These are phyloP conservation scores for Cochlearia excelsa DNA, from an alignment of 345 rosid genomes.

Conservation along the genomic window DNA sequence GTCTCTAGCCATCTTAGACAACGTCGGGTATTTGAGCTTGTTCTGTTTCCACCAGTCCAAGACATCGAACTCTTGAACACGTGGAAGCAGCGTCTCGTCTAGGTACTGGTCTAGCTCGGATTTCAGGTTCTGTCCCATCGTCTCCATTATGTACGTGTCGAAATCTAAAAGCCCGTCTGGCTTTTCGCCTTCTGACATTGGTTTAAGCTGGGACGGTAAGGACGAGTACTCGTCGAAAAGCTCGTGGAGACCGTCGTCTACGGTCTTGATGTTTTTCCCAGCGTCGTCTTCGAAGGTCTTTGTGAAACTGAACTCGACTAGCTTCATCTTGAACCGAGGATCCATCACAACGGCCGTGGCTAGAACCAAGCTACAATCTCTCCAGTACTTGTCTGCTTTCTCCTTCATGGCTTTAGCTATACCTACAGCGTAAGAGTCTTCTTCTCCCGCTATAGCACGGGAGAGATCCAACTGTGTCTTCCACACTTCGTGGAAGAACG, in stretches of 20 bases:
- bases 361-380: constrained; percentile 77
- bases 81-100: constrained; percentile 76
- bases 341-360: constrained; percentile 90
- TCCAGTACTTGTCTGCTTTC: constrained; percentile 66
- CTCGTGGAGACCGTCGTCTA: constrained; percentile 80
- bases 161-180: constrained; percentile 76
- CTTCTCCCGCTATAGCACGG: constrained; percentile 46
- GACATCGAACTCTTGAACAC: constrained; percentile 72
- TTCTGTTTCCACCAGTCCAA: constrained; percentile 92
- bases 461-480: constrained; percentile 72
- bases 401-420: constrained; percentile 61
- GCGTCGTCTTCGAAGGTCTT: constrained; percentile 82
- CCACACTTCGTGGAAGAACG: constrained; percentile 83
- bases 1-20: constrained; percentile 88
- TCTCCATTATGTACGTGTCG: constrained; percentile 77
- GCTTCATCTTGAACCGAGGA: constrained; percentile 97
- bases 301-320: constrained; percentile 88
- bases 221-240: constrained; percentile 72
- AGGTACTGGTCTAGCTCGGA: constrained; percentile 86
- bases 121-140: constrained; percentile 61
- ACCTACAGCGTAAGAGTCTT: constrained; percentile 50
- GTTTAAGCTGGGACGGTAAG: constrained; percentile 66
- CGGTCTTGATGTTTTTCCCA: constrained; percentile 53
- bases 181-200: constrained; percentile 55
- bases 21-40: constrained; percentile 76